phyloP scores from a whole-genome alignment of 306 rosid genomes.

The Vicia faba region DNA sequence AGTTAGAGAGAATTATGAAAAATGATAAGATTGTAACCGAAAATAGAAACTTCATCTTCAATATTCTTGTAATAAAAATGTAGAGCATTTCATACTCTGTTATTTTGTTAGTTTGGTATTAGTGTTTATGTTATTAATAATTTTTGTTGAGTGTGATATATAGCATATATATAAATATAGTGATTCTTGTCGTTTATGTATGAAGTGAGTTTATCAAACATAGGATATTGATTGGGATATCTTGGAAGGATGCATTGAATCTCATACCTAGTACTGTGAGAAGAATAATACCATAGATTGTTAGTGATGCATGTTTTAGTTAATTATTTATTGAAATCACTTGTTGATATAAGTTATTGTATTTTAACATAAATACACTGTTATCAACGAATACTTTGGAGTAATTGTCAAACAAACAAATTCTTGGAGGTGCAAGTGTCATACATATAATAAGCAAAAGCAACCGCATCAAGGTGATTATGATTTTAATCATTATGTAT shows the following conservation, averaged over 20 bases:
- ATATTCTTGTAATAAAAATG: too few species aligned
- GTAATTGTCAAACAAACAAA: background rate
- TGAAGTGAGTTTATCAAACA: constrained; percentile 9
- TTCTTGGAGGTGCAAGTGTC: background rate
- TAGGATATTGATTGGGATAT: constrained; percentile 30
- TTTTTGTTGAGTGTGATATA: constrained; percentile 20
- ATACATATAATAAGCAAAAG: background rate
- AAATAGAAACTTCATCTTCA: too few species aligned
- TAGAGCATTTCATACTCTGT: too few species aligned
- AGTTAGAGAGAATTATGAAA: too few species aligned
- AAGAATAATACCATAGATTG: background rate
- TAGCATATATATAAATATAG: background rate
- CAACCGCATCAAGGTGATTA: background rate
- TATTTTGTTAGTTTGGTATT: too few species aligned
- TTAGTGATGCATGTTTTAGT: constrained; percentile 10
- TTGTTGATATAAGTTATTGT: background rate
- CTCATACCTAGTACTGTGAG: background rate
- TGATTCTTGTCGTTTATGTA: constrained; percentile 29
- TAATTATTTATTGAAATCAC: constrained; percentile 15
- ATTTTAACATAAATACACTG: background rate
- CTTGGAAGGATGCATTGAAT: constrained; percentile 48
- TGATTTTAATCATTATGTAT: background rate
- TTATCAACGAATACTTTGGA: background rate
- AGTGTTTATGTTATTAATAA: too few species aligned
- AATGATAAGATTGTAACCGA: too few species aligned